phyloP scores from a whole-genome alignment of 306 rosid species.

The Malus asiatica region DNA sequence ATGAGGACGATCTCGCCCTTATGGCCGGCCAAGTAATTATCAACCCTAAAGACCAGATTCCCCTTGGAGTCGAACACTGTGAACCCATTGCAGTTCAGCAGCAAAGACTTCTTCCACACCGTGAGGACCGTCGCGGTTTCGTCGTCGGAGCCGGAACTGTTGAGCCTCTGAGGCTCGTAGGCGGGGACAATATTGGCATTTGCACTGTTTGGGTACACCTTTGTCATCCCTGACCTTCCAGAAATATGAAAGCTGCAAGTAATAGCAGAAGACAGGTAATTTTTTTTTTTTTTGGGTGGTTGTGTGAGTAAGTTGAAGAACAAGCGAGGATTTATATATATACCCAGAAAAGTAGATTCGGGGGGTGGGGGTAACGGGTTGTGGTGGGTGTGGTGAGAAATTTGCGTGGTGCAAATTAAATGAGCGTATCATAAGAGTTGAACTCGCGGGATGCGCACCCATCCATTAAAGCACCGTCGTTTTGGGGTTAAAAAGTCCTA shows the following conservation, averaged over 20 bases:
- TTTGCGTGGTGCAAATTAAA: conserved; percentile 4
- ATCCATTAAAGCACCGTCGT: neutral
- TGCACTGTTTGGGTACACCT: conserved; percentile 48
- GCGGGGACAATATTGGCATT: neutral
- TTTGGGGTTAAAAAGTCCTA: neutral
- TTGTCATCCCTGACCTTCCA: conserved; percentile 35
- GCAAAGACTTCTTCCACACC: conserved; percentile 75
- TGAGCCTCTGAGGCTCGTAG: neutral
- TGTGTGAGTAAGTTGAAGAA: neutral
- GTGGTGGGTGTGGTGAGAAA: neutral
- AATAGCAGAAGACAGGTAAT: neutral
- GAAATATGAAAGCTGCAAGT: neutral
- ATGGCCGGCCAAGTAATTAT: conserved; percentile 44
- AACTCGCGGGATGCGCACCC: neutral
- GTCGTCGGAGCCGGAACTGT: neutral
- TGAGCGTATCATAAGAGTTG: neutral
- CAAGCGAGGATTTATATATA: neutral
- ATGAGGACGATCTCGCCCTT: conserved; percentile 61
- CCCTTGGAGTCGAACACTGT: conserved; percentile 58
- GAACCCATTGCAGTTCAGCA: conserved; percentile 65
- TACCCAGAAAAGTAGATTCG: neutral
- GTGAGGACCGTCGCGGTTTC: conserved; percentile 31
- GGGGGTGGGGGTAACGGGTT: neutral
- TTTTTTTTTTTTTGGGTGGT: no score
- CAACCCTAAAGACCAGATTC: conserved; percentile 57